phyloP scores from a whole-genome alignment of 176 grass and related monocot genomes.

The Phragmites australis region DNA sequence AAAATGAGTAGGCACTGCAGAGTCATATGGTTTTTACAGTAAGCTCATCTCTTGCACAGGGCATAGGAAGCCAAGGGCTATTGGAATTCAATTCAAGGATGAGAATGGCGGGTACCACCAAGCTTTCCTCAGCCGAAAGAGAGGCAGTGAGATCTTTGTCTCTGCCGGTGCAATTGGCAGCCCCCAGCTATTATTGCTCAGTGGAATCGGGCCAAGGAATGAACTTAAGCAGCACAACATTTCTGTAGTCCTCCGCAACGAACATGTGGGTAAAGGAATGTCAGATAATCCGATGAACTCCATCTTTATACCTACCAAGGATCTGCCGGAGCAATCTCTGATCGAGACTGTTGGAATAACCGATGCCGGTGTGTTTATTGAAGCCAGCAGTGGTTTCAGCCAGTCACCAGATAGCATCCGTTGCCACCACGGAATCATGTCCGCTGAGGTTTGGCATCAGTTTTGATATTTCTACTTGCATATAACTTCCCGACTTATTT shows the following conservation, averaged over 20 bases:
- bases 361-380: slow-evolving; percentile 62
- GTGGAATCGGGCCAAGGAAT: slow-evolving; percentile 73
- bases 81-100: slow-evolving; percentile 81
- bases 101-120: slow-evolving; percentile 59
- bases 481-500: neutral
- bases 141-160: slow-evolving; percentile 65
- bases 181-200: slow-evolving; percentile 81
- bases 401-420: slow-evolving; percentile 78
- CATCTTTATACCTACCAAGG: slow-evolving; percentile 86
- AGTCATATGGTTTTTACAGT: slow-evolving; percentile 1
- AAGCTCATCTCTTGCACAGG: slow-evolving; percentile 52
- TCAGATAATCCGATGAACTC: slow-evolving; percentile 89
- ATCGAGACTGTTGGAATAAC: slow-evolving; percentile 94
- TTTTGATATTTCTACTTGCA: slow-evolving; percentile 12
- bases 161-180: slow-evolving; percentile 82
- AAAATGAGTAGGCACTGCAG: slow-evolving; percentile 1
- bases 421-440: slow-evolving; percentile 95
- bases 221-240: slow-evolving; percentile 68
- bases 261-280: slow-evolving; percentile 80
- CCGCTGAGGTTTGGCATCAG: slow-evolving; percentile 68
- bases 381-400: slow-evolving; percentile 95
- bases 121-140: slow-evolving; percentile 52
- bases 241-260: slow-evolving; percentile 54
- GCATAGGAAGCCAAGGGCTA: slow-evolving; percentile 55
- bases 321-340: slow-evolving; percentile 67